A percentile compares a stretch with the other conserved stretches of the same genome.
These are phyloP conservation scores for Lupinus albus DNA, from an alignment of 306 rosid genomes.

Conservation along the genomic window DNA sequence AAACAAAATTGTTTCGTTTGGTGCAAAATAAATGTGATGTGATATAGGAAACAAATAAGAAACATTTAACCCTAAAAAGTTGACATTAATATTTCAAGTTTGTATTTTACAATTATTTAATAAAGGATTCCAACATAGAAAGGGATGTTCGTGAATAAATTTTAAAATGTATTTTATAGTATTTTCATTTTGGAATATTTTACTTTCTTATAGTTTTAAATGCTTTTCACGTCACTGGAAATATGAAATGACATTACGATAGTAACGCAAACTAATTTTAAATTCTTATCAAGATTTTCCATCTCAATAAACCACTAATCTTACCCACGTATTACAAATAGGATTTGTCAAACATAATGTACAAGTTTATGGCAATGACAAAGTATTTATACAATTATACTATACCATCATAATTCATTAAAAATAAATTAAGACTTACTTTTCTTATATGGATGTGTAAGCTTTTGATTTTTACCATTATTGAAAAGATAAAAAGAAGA, in stretches of 20 bases:
- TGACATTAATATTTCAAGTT: background rate
- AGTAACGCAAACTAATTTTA: constrained; percentile 18
- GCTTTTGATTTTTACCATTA: background rate
- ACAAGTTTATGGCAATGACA: constrained; percentile 32
- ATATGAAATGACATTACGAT: constrained; percentile 9
- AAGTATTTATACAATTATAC: background rate
- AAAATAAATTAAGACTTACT: no score
- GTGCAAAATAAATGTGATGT: no score
- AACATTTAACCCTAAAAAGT: background rate
- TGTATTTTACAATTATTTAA: background rate
- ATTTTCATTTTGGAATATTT: background rate
- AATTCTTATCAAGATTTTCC: constrained; percentile 1
- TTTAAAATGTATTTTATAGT: background rate
- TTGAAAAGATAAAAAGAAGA: background rate
- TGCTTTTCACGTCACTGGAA: background rate
- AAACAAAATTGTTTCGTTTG: no score
- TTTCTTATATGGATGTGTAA: background rate
- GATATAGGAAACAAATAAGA: no score
- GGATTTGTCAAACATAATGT: constrained; percentile 23
- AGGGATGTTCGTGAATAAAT: background rate
- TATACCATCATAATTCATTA: no score
- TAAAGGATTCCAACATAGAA: background rate
- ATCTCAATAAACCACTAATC: constrained; percentile 23
- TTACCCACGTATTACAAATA: background rate
- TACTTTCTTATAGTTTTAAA: background rate